These are phyloP conservation scores for Eimeria necatrix DNA, from an alignment of 169 alveolate genomes.

Conservation along the genomic window DNA sequence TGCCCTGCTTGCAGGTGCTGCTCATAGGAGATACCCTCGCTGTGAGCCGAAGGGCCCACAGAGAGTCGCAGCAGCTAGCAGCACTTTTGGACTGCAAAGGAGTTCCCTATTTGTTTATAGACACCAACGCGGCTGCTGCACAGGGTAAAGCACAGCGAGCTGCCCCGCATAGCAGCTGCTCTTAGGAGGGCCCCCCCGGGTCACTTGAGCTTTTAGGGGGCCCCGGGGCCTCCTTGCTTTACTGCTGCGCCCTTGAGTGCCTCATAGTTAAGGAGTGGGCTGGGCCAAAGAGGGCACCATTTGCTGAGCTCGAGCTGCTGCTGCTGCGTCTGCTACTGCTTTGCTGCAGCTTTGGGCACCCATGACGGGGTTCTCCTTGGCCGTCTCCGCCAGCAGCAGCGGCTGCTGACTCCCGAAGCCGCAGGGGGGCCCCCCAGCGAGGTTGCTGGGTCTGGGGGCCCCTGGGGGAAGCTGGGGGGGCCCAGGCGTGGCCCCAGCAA, in stretches of 20 bases:
- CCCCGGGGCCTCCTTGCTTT: background rate
- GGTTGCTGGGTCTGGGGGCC: background rate
- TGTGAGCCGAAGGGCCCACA: background rate
- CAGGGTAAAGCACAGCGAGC: background rate
- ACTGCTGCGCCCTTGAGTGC: conserved; percentile 6
- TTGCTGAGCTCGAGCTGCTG: too few relatives aligned
- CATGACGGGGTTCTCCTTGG: conserved; percentile 5
- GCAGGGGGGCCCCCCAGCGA: background rate
- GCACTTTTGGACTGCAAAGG: background rate
- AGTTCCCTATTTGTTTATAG: background rate
- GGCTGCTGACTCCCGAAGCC: background rate
- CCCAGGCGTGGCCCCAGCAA: background rate
- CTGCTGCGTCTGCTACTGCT: background rate
- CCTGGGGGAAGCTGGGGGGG: background rate
- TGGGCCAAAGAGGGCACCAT: too few relatives aligned
- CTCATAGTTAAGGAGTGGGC: background rate
- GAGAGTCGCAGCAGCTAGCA: background rate
- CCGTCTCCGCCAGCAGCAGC: conserved; percentile 6
- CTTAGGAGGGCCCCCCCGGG: background rate
- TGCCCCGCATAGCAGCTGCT: background rate
- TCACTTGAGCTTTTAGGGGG: background rate
- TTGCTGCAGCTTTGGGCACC: conserved; percentile 45
- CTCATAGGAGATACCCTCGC: conserved; percentile 16
- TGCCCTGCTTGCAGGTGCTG: background rate
- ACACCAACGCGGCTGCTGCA: background rate